Evolutionary conservation across 73 alveolate species (phyloP).

Genomic region (Chromera velia): DNA sequence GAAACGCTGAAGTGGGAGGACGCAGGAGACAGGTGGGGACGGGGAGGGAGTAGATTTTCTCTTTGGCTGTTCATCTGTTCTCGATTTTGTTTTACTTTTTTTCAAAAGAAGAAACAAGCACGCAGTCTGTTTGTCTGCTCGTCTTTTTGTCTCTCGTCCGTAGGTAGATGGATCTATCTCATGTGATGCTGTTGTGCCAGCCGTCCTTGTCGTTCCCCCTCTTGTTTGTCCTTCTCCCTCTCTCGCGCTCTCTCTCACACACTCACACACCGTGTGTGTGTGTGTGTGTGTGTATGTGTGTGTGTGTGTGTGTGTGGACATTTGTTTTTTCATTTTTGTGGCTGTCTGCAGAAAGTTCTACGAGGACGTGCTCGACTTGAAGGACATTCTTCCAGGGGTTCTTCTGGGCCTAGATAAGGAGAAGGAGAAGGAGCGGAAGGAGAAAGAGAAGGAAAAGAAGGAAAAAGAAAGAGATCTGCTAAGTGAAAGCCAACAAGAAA

Average conservation of each 20-base stretch:
- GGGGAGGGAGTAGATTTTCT: not conserved
- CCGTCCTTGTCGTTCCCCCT: too few relatives aligned
- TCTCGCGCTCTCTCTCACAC: too few relatives aligned
- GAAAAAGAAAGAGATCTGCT: conserved; percentile 23
- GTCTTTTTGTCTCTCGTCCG: too few relatives aligned
- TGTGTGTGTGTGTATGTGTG: not conserved
- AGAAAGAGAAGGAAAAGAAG: not conserved
- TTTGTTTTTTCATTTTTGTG: too few relatives aligned
- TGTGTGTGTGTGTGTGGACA: not conserved
- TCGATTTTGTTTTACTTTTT: too few relatives aligned
- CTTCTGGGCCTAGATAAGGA: not conserved
- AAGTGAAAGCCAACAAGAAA: too few relatives aligned
- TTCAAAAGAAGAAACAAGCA: too few relatives aligned
- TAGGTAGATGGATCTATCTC: too few relatives aligned
- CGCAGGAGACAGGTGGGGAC: not conserved
- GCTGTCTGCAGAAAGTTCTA: not conserved
- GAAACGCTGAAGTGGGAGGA: not conserved
- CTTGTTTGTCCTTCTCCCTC: too few relatives aligned
- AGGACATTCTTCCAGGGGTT: not conserved
- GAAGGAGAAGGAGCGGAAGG: not conserved
- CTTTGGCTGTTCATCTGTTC: too few relatives aligned
- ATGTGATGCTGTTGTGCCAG: too few relatives aligned
- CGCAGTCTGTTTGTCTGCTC: too few relatives aligned
- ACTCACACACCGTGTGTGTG: not conserved
- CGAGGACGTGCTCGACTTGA: not conserved